phyloP scores from a whole-genome alignment of 2,329 filamentous ascomycete species.

The Verticillium zaregamsianum region DNA sequence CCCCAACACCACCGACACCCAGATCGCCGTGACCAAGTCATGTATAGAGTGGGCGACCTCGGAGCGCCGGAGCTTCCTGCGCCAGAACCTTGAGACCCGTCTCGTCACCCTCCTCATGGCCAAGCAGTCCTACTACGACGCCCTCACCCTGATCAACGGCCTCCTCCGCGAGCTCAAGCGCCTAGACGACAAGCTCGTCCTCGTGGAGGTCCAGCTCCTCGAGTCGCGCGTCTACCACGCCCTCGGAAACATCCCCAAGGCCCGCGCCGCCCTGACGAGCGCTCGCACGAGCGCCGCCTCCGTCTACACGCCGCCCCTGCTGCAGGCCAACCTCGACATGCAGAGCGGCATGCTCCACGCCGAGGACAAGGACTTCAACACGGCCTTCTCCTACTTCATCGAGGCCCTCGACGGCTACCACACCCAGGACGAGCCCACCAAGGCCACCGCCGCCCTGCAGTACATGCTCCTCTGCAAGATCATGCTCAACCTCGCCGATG shows the following conservation, averaged over 20 bases:
- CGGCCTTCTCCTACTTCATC: conserved; percentile 98
- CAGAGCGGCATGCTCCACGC: conserved; percentile 98
- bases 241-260: conserved; percentile 93
- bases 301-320: conserved; percentile 90
- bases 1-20: conserved; percentile 89
- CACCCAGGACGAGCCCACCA: conserved; percentile 78
- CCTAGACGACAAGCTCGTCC: conserved; percentile 94
- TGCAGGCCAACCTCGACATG: conserved; percentile 98
- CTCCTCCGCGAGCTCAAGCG: conserved; percentile 96
- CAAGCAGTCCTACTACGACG: conserved; percentile 96
- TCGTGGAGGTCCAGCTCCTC: conserved; percentile 95
- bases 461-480: conserved; percentile 99
- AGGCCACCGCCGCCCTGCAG: conserved; percentile 95
- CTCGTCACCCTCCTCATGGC: conserved; percentile 93
- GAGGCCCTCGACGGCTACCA: conserved; percentile 97
- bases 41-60: conserved; percentile 99
- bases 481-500: conserved; percentile 96
- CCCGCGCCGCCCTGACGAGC: conserved; percentile 87
- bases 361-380: conserved; percentile 98
- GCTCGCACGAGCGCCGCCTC: conserved; percentile 93
- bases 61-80: conserved; percentile 91
- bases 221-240: conserved; percentile 98
- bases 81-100: conserved; percentile 95
- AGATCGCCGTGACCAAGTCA: conserved; percentile 94
- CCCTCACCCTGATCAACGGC: conserved; percentile 92